Evolutionary conservation across 1,284 basidiomycete genomes (phyloP), one percentile per base, ranked within the genome.

Genomic region (Cutaneotrichosporon sp.): DNA sequence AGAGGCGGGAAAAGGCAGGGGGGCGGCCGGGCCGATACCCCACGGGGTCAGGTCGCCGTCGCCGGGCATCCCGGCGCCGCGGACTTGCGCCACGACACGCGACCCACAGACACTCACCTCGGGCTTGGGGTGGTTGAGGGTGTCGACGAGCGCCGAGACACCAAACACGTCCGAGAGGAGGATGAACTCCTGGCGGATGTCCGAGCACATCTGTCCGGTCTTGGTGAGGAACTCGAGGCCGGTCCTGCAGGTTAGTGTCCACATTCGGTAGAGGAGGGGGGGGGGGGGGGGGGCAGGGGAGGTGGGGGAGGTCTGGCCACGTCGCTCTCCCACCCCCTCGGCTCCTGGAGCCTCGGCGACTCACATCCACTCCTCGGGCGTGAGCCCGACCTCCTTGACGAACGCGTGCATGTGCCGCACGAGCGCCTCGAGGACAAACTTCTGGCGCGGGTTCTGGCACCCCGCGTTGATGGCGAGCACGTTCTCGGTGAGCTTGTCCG

Each of bases 311-410:
- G 14, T 16, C 43, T 45, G 13, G 11, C 34, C 6, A 13, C 16
- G 11, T 36, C 34, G 34, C 16, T 16, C 34, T 16, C 34, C 16
- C 34, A 4, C 16, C 34, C 3, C 13, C 34, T 13, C 34, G 11
- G 3, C 34, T 13, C 6, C 34, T 4, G 2, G 27, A 9, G 29
- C 34, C 11, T 3, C 34, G 11, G 6, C 34, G 3, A 60, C 75
- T 59, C 61, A 72, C 86, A 90, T 88, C 91, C 92, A 94, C 81
- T 94, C 91, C 9, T 92, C 87, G 0, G 87, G 88, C 10, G 89
- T 90, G 54, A 92, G 76, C 60, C 86, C 81, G 1, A 87, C 88
- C 75, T 92, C 90, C 54, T 83, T 83, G 20, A 89, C 81, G 69
- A 90, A 90, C 36, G 84, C 83, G 72, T 91, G 90, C 2, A 91